Base-by-base conservation (phyloP, 129 eudicot genomes). In the Centaurea solstitialis region DNA sequence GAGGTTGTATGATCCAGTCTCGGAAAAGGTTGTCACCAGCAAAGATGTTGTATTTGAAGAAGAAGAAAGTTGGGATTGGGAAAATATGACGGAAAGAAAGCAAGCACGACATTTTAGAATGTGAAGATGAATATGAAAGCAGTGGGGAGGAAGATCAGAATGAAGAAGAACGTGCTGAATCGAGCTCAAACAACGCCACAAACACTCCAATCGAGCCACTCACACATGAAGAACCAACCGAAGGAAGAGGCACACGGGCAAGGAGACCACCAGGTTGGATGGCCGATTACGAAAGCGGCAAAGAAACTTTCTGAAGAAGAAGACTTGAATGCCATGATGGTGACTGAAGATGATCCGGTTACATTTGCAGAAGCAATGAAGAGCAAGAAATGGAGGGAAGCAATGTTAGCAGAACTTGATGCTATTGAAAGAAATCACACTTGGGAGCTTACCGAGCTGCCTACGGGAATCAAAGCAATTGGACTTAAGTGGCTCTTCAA, bases 311-410 rank as follows among this genome's bases (percentile, higher is more conserved):
- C 1, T 2, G 65, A n/a, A 22, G 41, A 65, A 17, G 23, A 21
- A 21, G 4, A 13, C 5, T 15, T 24, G 66, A 39, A 65, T 20
- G 70, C 38, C 4, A 37, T 22, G 57, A 40, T 59, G 33, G 8
- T 77, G 2, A 41, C 74, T 39, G 45, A 33, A 2, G 7, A 2
- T 20, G 82, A 78, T 11, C 82, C 66, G 0, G 3, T 39, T 0
- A 7, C 6, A n/a, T 68, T 33, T 43, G 75, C 67, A n/a, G 74
- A 37, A 68, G 82, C 39, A 18, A 1, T 30, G 0, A 68, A 38
- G 23, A 23, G 24, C 74, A 12, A n/a, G 22, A 43, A 78, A n/a
- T 68, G 74, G 82, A 39, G n/a, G 24, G 39, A 67, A 9, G 82
- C 75, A 5, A 66, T 67, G 66, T 20, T 35, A 0, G 9, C 7